Conservation (phyloP, 495 filamentous ascomycete species). For the Neurospora sp. region DNA sequence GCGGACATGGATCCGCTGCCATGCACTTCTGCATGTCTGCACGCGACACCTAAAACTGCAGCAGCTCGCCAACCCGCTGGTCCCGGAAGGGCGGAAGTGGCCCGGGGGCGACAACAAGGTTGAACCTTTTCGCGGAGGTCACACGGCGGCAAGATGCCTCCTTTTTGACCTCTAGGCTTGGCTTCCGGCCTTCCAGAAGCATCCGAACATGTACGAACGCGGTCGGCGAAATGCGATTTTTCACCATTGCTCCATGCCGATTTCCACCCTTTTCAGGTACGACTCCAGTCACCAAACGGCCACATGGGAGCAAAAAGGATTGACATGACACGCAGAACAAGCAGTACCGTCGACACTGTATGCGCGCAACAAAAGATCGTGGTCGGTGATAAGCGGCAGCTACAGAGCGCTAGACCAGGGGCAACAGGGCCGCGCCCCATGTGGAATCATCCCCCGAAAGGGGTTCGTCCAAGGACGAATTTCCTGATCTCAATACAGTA, state of each 20-base stretch:
- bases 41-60: constrained; percentile 9
- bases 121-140: constrained; percentile 6
- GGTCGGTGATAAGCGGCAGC: neutral
- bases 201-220: neutral
- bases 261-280: neutral
- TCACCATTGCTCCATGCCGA: neutral
- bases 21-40: constrained; percentile 4
- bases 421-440: constrained; percentile 5
- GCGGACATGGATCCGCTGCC: constrained; percentile 1
- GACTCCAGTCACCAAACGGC: neutral
- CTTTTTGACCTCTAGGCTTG: constrained; percentile 6
- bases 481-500: constrained; percentile 10
- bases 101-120: neutral
- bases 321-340: neutral
- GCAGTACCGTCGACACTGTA: neutral
- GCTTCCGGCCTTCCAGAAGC: constrained; percentile 6
- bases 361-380: neutral
- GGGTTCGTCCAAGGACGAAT: constrained; percentile 10
- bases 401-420: neutral
- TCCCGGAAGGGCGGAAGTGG: constrained; percentile 13
- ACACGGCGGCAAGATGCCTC: constrained; percentile 17
- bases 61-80: constrained; percentile 5
- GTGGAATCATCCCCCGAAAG: constrained; percentile 4
- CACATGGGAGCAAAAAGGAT: neutral
- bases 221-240: neutral